These are phyloP conservation scores for Aspergillus panamensis DNA, from an alignment of 495 filamentous ascomycete genomes.

Conservation along the genomic window DNA sequence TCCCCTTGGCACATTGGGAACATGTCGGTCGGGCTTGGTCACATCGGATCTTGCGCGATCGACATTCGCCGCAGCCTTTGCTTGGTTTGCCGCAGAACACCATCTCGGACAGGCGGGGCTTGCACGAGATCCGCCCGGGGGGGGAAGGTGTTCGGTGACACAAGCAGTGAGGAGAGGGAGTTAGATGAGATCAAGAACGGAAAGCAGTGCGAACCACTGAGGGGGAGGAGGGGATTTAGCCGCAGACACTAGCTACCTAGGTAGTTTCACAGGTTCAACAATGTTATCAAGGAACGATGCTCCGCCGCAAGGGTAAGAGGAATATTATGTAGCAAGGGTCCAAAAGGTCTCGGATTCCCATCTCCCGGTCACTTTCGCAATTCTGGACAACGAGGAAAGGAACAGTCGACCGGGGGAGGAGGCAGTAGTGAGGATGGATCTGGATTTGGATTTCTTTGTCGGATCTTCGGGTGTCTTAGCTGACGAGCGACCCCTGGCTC, in stretches of 20 bases:
- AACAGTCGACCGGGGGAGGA: neutral
- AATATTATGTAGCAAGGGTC: neutral
- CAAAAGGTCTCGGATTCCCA: neutral
- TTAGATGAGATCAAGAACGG: constrained; percentile 16
- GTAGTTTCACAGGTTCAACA: neutral
- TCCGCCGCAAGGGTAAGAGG: neutral
- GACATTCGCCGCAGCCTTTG: constrained; percentile 69
- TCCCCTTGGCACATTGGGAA: constrained; percentile 64
- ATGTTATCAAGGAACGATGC: neutral
- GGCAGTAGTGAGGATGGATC: neutral
- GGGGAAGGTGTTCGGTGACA: neutral
- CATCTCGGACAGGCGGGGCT: constrained; percentile 41
- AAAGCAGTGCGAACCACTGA: constrained; percentile 22
- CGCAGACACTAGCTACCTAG: neutral
- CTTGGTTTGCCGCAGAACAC: constrained; percentile 74
- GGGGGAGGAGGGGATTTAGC: neutral
- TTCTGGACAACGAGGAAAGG: neutral
- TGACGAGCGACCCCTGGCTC: neutral
- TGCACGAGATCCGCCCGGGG: constrained; percentile 5
- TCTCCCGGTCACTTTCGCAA: neutral
- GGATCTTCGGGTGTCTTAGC: neutral
- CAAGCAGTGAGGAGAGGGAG: neutral
- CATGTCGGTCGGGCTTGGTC: constrained; percentile 63
- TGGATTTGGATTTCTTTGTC: neutral
- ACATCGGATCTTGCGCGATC: constrained; percentile 63